These are phyloP conservation scores for Mortierella alpina DNA, from an alignment of 192 early-diverging fungal genomes.

Conservation along the genomic window DNA sequence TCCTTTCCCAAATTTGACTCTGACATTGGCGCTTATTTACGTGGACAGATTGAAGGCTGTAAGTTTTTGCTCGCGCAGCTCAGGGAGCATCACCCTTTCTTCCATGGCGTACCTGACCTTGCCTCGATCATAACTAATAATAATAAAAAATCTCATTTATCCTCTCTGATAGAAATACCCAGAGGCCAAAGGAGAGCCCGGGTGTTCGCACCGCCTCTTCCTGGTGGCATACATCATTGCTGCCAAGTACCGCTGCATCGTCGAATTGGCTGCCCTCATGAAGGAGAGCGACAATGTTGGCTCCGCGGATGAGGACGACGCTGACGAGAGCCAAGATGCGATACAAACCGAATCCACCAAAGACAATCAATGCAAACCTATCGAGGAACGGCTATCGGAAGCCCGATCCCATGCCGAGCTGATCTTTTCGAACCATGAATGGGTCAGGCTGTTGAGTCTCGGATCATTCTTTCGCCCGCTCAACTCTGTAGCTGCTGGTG, in stretches of 20 bases:
- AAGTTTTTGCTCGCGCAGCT: conserved; percentile 4
- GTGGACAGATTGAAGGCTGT: conserved; percentile 60
- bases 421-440: conserved; percentile 44
- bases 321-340: not conserved
- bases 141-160: not conserved
- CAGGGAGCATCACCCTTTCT: not conserved
- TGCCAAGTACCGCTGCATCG: conserved; percentile 55
- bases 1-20: conserved; percentile 56
- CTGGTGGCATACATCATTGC: conserved; percentile 64
- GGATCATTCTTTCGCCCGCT: conserved; percentile 40
- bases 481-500: no score
- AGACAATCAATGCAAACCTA: not conserved
- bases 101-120: not conserved
- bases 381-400: conserved; percentile 10
- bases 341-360: not conserved
- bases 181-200: conserved; percentile 55
- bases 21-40: conserved; percentile 60
- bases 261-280: conserved; percentile 31
- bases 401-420: conserved; percentile 16
- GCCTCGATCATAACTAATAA: not conserved
- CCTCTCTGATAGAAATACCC: conserved; percentile 53
- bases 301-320: not conserved
- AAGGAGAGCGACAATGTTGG: not conserved
- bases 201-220: conserved; percentile 60
- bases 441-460: conserved; percentile 34